phyloP scores from a whole-genome alignment of 2,329 filamentous ascomycete genomes.

The Zarea fungicola region DNA sequence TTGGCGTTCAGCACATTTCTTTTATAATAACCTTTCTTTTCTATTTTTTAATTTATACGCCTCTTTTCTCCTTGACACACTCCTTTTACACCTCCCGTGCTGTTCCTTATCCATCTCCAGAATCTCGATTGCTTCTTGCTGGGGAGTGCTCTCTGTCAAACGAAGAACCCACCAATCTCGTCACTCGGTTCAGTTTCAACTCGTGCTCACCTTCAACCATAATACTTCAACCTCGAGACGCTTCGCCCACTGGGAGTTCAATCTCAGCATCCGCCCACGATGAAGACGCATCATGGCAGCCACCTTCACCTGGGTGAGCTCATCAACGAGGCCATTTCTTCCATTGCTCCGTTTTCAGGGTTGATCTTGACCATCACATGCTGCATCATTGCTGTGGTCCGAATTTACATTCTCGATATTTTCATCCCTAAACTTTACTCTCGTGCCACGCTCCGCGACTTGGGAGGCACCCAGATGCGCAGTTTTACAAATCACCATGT shows the following conservation, averaged over 20 bases:
- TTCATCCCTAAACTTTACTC: slow-evolving; percentile 10
- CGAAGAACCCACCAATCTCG: too few relatives aligned
- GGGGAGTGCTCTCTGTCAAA: too few relatives aligned
- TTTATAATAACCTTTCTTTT: too few relatives aligned
- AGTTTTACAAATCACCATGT: slow-evolving; percentile 14
- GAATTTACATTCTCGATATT: slow-evolving; percentile 10
- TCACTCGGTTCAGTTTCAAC: too few relatives aligned
- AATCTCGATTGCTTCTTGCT: too few relatives aligned
- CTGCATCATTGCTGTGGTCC: slow-evolving; percentile 12
- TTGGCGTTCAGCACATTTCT: too few relatives aligned
- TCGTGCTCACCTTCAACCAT: too few relatives aligned
- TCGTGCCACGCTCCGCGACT: neutral
- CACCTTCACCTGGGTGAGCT: slow-evolving; percentile 8
- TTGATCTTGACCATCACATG: slow-evolving; percentile 12
- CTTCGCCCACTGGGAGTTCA: too few relatives aligned
- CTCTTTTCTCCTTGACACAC: too few relatives aligned
- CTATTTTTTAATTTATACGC: too few relatives aligned
- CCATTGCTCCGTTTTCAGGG: slow-evolving; percentile 10
- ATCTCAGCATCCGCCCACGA: neutral
- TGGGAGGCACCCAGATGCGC: slow-evolving; percentile 1
- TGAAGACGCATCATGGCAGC: neutral
- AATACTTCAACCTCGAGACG: too few relatives aligned
- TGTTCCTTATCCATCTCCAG: neutral
- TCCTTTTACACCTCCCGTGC: too few relatives aligned
- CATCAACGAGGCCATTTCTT: slow-evolving; percentile 6